Percentiles rank a stretch among this genome's conserved stretches.
Evolutionary conservation across 108 stramenopile genomes (phyloP).

Genomic region (Phaeodactylum tricornutum): DNA sequence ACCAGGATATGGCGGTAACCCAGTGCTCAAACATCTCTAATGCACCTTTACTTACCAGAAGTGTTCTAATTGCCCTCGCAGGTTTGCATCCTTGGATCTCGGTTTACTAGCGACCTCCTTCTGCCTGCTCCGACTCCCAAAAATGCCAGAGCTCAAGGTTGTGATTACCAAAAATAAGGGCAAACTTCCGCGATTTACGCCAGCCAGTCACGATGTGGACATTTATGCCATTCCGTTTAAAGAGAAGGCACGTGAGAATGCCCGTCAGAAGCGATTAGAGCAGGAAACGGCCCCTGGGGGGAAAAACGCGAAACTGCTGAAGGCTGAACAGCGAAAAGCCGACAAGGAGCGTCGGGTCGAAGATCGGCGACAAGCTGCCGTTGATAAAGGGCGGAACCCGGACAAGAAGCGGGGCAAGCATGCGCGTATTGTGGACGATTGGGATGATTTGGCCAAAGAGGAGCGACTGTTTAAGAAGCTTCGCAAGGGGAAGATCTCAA

Average conservation of each 20-base stretch:
- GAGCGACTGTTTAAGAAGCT: slow-evolving; percentile 89
- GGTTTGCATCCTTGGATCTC: slow-evolving; percentile 87
- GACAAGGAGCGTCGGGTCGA: slow-evolving; percentile 47
- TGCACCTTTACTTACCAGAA: background rate
- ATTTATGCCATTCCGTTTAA: slow-evolving; percentile 79
- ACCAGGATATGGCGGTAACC: slow-evolving; percentile 40
- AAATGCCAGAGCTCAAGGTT: slow-evolving; percentile 94
- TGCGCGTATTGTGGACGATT: slow-evolving; percentile 87
- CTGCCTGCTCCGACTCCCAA: slow-evolving; percentile 88
- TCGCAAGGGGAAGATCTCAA: slow-evolving; percentile 68
- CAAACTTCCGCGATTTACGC: slow-evolving; percentile 45
- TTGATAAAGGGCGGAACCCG: slow-evolving; percentile 82
- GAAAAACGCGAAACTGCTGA: slow-evolving; percentile 87
- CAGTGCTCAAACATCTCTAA: slow-evolving; percentile 49
- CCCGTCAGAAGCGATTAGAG: slow-evolving; percentile 81
- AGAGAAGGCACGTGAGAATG: slow-evolving; percentile 83
- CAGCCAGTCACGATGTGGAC: slow-evolving; percentile 69
- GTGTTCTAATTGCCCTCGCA: slow-evolving; percentile 16
- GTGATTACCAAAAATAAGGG: slow-evolving; percentile 26
- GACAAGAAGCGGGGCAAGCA: slow-evolving; percentile 85
- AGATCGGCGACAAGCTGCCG: slow-evolving; percentile 40
- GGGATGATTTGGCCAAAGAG: slow-evolving; percentile 97
- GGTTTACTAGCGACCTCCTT: slow-evolving; percentile 84
- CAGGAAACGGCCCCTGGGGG: slow-evolving; percentile 78
- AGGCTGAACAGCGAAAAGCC: slow-evolving; percentile 76